Evolutionary conservation across 1,139 yeast species (phyloP).

Genomic region (Magnusiomyces ingens): DNA sequence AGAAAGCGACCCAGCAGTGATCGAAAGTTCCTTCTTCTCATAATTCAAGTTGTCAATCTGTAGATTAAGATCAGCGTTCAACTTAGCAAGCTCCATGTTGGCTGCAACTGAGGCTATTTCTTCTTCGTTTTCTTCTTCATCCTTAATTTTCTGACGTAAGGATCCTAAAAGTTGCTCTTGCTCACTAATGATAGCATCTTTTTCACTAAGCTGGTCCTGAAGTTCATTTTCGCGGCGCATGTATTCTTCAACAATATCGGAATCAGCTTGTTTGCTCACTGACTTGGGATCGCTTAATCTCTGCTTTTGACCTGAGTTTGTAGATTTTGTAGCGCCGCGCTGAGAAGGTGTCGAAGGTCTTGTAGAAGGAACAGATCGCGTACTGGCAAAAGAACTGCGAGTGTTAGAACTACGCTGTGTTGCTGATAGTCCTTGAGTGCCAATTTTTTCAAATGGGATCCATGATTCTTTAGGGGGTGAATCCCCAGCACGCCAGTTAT

Average conservation of each 20-base stretch:
- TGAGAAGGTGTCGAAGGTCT: neutral
- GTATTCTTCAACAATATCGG: slow-evolving; percentile 25
- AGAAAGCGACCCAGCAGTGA: slow-evolving; percentile 24
- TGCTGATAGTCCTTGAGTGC: neutral
- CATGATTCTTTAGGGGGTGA: slow-evolving; percentile 33
- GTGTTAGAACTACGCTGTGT: no score
- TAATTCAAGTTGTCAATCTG: slow-evolving; percentile 27
- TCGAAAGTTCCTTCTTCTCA: slow-evolving; percentile 29
- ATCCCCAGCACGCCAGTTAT: slow-evolving; percentile 44
- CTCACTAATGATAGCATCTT: slow-evolving; percentile 26
- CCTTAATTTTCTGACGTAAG: slow-evolving; percentile 6
- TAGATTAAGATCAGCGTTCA: slow-evolving; percentile 20
- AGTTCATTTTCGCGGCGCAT: slow-evolving; percentile 32
- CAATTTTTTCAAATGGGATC: slow-evolving; percentile 20
- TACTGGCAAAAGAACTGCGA: no score
- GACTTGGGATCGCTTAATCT: no score
- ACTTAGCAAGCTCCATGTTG: neutral
- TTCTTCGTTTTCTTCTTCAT: no score
- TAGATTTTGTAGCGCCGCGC: no score
- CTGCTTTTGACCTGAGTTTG: no score
- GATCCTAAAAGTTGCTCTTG: slow-evolving; percentile 19
- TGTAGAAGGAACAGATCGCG: neutral
- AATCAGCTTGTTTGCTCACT: neutral
- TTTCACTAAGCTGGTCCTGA: slow-evolving; percentile 32
- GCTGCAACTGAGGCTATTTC: neutral